These are phyloP conservation scores for Populus davidiana DNA, from an alignment of 345 rosid genomes.

Conservation along the genomic window DNA sequence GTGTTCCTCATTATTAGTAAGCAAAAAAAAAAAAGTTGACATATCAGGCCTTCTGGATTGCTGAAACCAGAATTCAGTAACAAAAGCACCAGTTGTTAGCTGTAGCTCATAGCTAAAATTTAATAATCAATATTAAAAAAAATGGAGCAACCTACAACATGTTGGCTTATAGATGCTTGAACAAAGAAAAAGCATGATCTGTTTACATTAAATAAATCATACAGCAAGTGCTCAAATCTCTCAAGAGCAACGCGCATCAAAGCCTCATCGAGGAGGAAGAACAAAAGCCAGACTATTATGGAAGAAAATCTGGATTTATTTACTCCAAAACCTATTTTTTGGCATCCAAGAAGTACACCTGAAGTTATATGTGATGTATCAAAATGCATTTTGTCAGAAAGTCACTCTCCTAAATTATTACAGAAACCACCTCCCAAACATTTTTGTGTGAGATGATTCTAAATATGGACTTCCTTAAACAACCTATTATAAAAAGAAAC, in stretches of 20 bases:
- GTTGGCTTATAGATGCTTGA: not conserved
- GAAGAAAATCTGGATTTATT: not conserved
- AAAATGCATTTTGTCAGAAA: not conserved
- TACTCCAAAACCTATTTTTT: not conserved
- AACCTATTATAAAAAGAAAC: not conserved
- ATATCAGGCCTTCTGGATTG: not conserved
- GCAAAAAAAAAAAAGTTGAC: not conserved
- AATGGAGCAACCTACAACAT: not conserved
- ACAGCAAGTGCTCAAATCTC: not conserved
- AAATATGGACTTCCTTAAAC: not conserved
- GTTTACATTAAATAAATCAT: not conserved
- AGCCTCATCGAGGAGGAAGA: not conserved
- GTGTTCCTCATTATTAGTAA: too few relatives aligned
- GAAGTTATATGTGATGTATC: not conserved
- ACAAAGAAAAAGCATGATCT: not conserved
- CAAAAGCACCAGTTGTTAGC: not conserved
- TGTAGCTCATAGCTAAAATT: not conserved
- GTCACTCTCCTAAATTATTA: not conserved
- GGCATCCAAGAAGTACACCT: not conserved
- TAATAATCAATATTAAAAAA: not conserved
- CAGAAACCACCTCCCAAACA: not conserved
- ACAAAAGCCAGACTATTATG: not conserved
- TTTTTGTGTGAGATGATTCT: not conserved
- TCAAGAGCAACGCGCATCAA: not conserved
- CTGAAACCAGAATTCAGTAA: not conserved